Percentiles rank a stretch among this genome's conserved stretches.
Evolutionary conservation across 2,329 filamentous ascomycete species (phyloP).

Genomic region (Talaromyces atroroseus): DNA sequence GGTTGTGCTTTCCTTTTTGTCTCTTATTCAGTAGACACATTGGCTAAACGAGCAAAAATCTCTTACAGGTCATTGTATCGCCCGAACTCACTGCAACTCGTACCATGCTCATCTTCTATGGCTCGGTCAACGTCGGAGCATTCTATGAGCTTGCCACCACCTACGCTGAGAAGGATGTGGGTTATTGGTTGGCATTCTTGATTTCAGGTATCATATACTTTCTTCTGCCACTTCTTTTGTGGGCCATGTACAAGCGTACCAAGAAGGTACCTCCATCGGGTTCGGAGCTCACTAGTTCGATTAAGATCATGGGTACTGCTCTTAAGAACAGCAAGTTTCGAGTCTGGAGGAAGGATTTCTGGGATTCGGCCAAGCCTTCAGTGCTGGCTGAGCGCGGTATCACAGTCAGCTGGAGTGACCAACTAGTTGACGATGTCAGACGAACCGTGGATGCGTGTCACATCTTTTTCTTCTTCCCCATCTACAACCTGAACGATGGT

Average conservation of each 20-base stretch:
- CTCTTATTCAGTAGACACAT: background rate
- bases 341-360: conserved; percentile 30
- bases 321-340: conserved; percentile 29
- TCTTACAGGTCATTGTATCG: conserved; percentile 54
- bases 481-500: conserved; percentile 36
- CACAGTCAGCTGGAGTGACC: conserved; percentile 28
- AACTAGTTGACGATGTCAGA: conserved; percentile 32
- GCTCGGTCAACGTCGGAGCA: conserved; percentile 65
- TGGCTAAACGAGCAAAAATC: background rate
- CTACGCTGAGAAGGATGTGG: conserved; percentile 69
- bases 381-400: conserved; percentile 23
- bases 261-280: conserved; percentile 28
- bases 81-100: conserved; percentile 59
- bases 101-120: conserved; percentile 68
- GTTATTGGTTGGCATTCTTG: conserved; percentile 38
- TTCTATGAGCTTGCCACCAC: conserved; percentile 60
- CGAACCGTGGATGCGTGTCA: conserved; percentile 29
- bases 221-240: conserved; percentile 30
- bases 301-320: conserved; percentile 29
- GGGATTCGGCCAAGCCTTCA: conserved; percentile 31
- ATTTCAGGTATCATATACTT: conserved; percentile 30
- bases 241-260: conserved; percentile 29
- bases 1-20: conserved; percentile 20
- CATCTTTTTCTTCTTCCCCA: conserved; percentile 36
- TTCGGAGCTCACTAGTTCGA: conserved; percentile 28